Evolutionary conservation across 1,139 yeast genomes (phyloP), one percentile per base, ranked within the genome.

Genomic region (Kluyveromyces sp.): DNA sequence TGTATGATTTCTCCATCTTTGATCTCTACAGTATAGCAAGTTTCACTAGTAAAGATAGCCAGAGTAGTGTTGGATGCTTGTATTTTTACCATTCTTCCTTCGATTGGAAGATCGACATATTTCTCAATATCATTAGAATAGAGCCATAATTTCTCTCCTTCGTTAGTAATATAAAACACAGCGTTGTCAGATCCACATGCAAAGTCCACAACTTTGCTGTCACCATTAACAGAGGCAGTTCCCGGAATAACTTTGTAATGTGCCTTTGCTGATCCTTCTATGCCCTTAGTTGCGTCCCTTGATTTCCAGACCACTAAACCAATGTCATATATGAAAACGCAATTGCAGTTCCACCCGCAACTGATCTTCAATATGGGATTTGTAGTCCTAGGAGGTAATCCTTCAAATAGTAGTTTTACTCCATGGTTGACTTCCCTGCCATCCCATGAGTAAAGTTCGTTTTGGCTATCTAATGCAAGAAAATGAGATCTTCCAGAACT

Each of bases 301-400:
- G 68, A 57, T 41, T 68, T 73, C 92, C 92, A 84, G 15, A 78
- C 72, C 0, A 79, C 71, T 37, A 85, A 61, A 0, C 90, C 90
- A 36, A 75, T 65, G 4, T 67, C 69, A 27, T 68, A 68, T 2
- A 80, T 65, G 43, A 72, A 70, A 31, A 78, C 78, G 32, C 79
- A 77, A 44, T 79, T 76, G 25, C 75, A 65, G 48, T 77, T 73
- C 94, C 94, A 85, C 0, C 94, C 95, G 29, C 88, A 83, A 25
- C 72, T 70, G 7, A 81, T 73, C 55, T 75, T 78, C 39, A 68
- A 53, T 4, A 79, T 68, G 5, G 66, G 65, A 44, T 63, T 56
- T 1, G 60, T 57, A 4, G 46, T 48, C 8, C 47, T 49, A 2
- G 45, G 7, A 4, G 59, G 60, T 27, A 60, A 34, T 3, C 55